Evolutionary conservation across 169 alveolate species (phyloP), one percentile per base, ranked within the genome.

Genomic region (Cystoisospora suis): DNA sequence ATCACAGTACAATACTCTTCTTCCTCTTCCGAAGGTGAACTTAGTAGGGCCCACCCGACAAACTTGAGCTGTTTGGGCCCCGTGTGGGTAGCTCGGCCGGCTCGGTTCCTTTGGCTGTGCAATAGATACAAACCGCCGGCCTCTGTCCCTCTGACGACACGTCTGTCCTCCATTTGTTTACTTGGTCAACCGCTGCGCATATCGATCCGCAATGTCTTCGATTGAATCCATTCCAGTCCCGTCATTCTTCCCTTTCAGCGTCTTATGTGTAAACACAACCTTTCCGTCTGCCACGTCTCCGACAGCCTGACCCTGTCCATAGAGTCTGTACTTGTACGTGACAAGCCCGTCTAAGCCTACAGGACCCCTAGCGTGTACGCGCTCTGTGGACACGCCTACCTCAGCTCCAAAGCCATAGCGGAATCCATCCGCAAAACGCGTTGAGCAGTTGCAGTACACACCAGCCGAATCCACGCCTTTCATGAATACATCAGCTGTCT

Each of bases 321-420:
- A 92, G 46, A 94, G 89, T 15, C 93, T 42, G 86, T 91, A 94
- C 69, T 93, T 93, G 92, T 94, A 91, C 45, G 95, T 94, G 75
- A 94, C 85, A 59, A 94, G 91, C 34, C 97, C 97, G 32, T 95
- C 95, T 2, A 95, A 65, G 45, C 97, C 97, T 29, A 95, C 96
- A 17, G 97, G 97, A 7, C 97, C 97, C 36, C 97, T 75, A 1
- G 97, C 96, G 75, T 95, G 97, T 65, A 93, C 93, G 79, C 93
- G 90, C 29, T 92, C 87, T 32, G 97, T 95, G 44, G 96, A 93
- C n/a, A 95, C 93, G 27, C 97, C 97, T 17, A 95, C 95, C 81
- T 95, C 97, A 0, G 97, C 96, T 2, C 95, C 95, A 49, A 95
- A 94, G 27, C 97, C 97, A 40, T 93, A 95, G 36, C 97, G 92